Conservation (phyloP, 306 rosid genomes). For the Vicia sativa region DNA sequence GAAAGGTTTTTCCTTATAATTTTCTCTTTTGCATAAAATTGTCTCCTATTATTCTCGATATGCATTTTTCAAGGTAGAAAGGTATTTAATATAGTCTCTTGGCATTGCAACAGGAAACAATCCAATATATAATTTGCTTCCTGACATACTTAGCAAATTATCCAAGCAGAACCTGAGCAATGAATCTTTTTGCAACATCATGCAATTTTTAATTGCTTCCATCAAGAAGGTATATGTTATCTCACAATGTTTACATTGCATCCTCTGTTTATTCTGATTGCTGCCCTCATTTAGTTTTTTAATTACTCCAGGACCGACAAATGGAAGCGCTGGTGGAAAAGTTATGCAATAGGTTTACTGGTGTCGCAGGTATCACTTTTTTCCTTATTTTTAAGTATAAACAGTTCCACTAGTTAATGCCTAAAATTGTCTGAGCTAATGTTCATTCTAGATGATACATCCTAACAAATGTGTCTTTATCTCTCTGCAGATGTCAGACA, state of each 20-base stretch:
- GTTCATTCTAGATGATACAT: neutral
- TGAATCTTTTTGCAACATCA: constrained; percentile 85
- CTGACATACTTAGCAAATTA: constrained; percentile 91
- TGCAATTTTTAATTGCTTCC: constrained; percentile 94
- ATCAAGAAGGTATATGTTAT: constrained; percentile 74
- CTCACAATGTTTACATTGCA: constrained; percentile 18
- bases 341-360: constrained; percentile 89
- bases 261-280: constrained; percentile 26
- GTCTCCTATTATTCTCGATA: constrained; percentile 34
- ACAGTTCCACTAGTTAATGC: constrained; percentile 5
- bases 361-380: constrained; percentile 70
- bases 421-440: constrained; percentile 8
- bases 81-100: constrained; percentile 25
- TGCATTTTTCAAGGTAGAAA: neutral
- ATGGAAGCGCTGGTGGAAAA: constrained; percentile 98
- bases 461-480: constrained; percentile 8
- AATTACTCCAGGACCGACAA: constrained; percentile 76
- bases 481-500: constrained; percentile 68
- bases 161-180: constrained; percentile 71
- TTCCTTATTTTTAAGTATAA: neutral
- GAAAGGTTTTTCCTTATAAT: constrained; percentile 61
- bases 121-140: constrained; percentile 93
- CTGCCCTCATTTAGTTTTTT: constrained; percentile 36
- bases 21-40: constrained; percentile 1
- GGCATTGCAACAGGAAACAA: constrained; percentile 69